Evolutionary conservation across 2,329 filamentous ascomycete species (phyloP).

Genomic region (Pezizomycotina sp.): DNA sequence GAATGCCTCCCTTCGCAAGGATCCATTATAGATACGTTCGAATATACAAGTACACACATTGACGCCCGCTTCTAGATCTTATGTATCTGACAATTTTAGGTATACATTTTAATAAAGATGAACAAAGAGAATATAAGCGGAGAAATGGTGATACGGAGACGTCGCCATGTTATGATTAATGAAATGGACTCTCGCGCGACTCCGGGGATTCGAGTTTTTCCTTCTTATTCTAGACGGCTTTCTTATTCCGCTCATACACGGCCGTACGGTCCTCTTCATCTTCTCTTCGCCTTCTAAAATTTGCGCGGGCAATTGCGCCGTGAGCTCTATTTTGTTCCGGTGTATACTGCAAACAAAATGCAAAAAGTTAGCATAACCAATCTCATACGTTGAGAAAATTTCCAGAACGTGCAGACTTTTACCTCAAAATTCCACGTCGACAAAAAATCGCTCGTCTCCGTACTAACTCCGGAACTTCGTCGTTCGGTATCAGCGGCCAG

Average conservation of each 20-base stretch:
- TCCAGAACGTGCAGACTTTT: background rate
- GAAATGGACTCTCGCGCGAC: no score
- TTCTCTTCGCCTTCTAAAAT: constrained; percentile 73
- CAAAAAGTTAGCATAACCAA: background rate
- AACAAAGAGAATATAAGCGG: no score
- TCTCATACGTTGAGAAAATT: background rate
- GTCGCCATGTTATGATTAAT: no score
- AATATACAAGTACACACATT: no score
- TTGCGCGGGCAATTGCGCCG: constrained; percentile 64
- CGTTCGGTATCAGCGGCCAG: constrained; percentile 73
- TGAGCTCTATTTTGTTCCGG: constrained; percentile 77
- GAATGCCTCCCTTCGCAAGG: no score
- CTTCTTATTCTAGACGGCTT: no score
- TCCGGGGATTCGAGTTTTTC: no score
- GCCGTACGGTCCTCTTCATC: constrained; percentile 65
- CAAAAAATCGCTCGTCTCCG: constrained; percentile 67
- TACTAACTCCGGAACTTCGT: constrained; percentile 66
- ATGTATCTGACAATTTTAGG: no score
- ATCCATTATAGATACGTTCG: no score
- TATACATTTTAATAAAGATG: no score
- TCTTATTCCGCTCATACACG: constrained; percentile 85
- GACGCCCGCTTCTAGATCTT: no score
- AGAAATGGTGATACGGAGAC: no score
- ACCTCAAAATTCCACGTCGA: constrained; percentile 83
- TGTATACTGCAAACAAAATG: constrained; percentile 46